Percentiles rank a stretch among this genome's conserved stretches.
Evolutionary conservation across 306 rosid species (phyloP).

Genomic region (Dalbergia oliveri): DNA sequence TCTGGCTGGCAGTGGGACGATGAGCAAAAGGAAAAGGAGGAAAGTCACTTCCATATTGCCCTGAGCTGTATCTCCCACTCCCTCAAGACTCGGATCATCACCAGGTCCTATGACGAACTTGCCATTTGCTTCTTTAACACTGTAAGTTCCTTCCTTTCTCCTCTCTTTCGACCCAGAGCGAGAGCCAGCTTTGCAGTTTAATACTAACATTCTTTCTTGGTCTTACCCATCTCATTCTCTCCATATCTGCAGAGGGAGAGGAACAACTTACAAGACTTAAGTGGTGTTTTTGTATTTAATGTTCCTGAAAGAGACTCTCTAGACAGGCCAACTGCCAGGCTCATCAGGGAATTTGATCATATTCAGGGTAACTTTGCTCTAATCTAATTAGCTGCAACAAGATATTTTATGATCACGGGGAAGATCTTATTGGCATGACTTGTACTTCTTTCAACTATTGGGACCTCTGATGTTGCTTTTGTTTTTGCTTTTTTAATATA

Average conservation of each 20-base stretch:
- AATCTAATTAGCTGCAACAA: neutral
- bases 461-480: neutral
- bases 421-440: neutral
- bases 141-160: constrained; percentile 48
- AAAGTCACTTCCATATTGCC: constrained; percentile 80
- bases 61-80: constrained; percentile 71
- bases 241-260: constrained; percentile 74
- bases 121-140: constrained; percentile 95
- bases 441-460: neutral
- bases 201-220: too few species aligned
- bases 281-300: constrained; percentile 72
- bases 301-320: constrained; percentile 81
- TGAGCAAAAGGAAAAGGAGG: constrained; percentile 49
- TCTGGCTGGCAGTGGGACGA: constrained; percentile 40
- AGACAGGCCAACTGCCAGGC: constrained; percentile 91
- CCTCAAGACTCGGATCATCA: constrained; percentile 77
- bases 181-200: too few species aligned
- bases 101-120: constrained; percentile 78
- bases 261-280: constrained; percentile 81
- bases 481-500: neutral
- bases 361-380: constrained; percentile 64
- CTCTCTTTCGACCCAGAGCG: neutral
- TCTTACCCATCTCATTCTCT: too few species aligned
- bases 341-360: constrained; percentile 73
- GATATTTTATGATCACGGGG: neutral